Percentiles rank a stretch among this genome's conserved stretches.
Evolutionary conservation across 1,284 basidiomycete genomes (phyloP).

Genomic region (Ustilago shanxiensis): DNA sequence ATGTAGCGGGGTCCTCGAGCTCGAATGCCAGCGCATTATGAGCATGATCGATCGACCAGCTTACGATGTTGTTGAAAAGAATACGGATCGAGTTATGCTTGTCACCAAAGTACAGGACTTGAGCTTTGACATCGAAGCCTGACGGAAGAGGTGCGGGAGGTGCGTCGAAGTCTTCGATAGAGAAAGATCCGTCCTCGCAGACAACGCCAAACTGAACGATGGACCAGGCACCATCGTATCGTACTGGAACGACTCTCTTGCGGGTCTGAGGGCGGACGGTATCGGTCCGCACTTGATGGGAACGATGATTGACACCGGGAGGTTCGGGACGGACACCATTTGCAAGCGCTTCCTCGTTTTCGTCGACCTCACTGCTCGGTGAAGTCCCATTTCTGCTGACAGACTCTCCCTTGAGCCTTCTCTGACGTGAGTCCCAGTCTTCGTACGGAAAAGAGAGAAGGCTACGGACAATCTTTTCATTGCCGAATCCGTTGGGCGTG

Average conservation of each 20-base stretch:
- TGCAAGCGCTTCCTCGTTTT: neutral
- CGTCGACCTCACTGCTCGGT: slow-evolving; percentile 3
- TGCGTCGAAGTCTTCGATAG: slow-evolving; percentile 35
- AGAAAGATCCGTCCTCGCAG: slow-evolving; percentile 41
- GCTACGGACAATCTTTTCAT: slow-evolving; percentile 11
- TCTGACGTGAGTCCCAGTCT: slow-evolving; percentile 21
- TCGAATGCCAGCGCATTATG: slow-evolving; percentile 31
- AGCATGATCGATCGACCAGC: slow-evolving; percentile 33
- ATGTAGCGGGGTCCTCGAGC: slow-evolving; percentile 40
- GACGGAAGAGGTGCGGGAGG: slow-evolving; percentile 14
- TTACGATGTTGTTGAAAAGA: slow-evolving; percentile 41
- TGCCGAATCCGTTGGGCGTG: slow-evolving; percentile 21
- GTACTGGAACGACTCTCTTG: slow-evolving; percentile 6
- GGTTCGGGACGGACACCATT: neutral
- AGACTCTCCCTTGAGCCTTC: slow-evolving; percentile 6
- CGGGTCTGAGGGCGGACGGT: neutral
- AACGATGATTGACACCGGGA: neutral
- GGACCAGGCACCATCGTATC: slow-evolving; percentile 20
- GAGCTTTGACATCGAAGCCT: slow-evolving; percentile 24
- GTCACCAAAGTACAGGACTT: slow-evolving; percentile 32
- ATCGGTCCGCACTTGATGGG: slow-evolving; percentile 3
- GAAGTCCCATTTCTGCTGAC: neutral
- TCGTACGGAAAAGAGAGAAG: slow-evolving; percentile 22
- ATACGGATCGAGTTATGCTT: slow-evolving; percentile 32
- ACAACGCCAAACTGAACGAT: slow-evolving; percentile 38